Evolutionary conservation across 441 rosid species (phyloP).

Genomic region (Rhodomyrtus psidioides): DNA sequence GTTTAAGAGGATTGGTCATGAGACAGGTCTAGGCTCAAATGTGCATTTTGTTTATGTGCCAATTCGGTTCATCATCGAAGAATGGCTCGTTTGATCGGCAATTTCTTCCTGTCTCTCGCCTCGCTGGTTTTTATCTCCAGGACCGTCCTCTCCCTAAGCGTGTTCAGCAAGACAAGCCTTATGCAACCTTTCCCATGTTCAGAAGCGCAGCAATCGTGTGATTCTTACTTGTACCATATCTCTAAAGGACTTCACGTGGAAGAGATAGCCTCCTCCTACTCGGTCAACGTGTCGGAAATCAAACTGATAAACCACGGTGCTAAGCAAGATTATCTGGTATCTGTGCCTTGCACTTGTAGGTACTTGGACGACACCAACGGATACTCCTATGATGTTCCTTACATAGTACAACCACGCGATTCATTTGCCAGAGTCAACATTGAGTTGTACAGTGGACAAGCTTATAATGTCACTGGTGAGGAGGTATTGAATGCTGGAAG

Average conservation of each 20-base stretch:
- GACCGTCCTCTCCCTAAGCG: background rate
- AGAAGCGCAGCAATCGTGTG: background rate
- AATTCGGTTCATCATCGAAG: background rate
- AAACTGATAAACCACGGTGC: conserved; percentile 6
- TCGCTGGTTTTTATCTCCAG: background rate
- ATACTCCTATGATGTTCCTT: conserved; percentile 24
- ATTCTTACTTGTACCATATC: conserved; percentile 22
- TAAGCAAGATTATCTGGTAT: conserved; percentile 17
- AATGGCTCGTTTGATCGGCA: conserved; percentile 9
- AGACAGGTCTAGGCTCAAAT: background rate
- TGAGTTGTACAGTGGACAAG: conserved; percentile 18
- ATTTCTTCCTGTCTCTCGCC: background rate
- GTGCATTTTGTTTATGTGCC: background rate
- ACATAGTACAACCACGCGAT: conserved; percentile 1
- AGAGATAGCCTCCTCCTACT: conserved; percentile 18
- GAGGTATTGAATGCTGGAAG: conserved; percentile 9
- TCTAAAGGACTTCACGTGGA: conserved; percentile 11
- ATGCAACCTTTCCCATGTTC: conserved; percentile 18
- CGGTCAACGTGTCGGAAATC: conserved; percentile 11
- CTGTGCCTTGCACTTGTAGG: conserved; percentile 27
- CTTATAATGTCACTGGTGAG: conserved; percentile 12
- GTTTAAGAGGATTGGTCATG: background rate
- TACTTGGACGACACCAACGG: conserved; percentile 20
- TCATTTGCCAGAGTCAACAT: background rate
- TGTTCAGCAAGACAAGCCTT: background rate